Conservation (phyloP, 805 yeast species). For the Nakazawaea siamensis region DNA sequence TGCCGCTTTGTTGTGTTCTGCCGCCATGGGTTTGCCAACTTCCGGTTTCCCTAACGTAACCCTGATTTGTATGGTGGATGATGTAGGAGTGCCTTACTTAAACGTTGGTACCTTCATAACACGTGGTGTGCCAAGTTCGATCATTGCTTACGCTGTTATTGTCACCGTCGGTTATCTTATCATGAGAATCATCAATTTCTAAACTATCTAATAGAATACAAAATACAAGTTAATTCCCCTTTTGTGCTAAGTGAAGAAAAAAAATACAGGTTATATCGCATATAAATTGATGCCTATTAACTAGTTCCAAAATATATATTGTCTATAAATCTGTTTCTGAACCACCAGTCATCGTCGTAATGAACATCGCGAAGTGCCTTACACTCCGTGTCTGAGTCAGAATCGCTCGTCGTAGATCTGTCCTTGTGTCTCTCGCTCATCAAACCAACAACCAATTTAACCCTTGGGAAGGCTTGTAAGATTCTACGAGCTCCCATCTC, state of each 20-base stretch:
- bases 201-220: conserved; percentile 10
- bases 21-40: conserved; percentile 97
- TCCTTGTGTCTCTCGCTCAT: conserved; percentile 31
- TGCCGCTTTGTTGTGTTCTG: conserved; percentile 67
- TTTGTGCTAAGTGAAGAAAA: no score
- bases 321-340: conserved; percentile 65
- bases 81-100: conserved; percentile 82
- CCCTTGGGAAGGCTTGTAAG: conserved; percentile 61
- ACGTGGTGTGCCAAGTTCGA: conserved; percentile 83
- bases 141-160: conserved; percentile 64
- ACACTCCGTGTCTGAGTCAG: not conserved
- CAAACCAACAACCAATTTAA: conserved; percentile 63
- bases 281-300: no score
- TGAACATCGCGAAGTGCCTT: conserved; percentile 23
- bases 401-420: conserved; percentile 2
- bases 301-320: conserved; percentile 68
- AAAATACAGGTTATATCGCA: no score
- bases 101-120: conserved; percentile 82
- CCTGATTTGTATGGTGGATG: conserved; percentile 91
- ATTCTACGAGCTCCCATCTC: conserved; percentile 72
- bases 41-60: conserved; percentile 98
- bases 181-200: conserved; percentile 53
- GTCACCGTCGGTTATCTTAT: conserved; percentile 73
- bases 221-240: no score
- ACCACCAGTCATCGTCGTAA: conserved; percentile 47